Percentiles rank a stretch among this genome's conserved stretches.
Evolutionary conservation across 2,329 filamentous ascomycete genomes (phyloP).

Genomic region (Pseudophaeomoniella oleicola): DNA sequence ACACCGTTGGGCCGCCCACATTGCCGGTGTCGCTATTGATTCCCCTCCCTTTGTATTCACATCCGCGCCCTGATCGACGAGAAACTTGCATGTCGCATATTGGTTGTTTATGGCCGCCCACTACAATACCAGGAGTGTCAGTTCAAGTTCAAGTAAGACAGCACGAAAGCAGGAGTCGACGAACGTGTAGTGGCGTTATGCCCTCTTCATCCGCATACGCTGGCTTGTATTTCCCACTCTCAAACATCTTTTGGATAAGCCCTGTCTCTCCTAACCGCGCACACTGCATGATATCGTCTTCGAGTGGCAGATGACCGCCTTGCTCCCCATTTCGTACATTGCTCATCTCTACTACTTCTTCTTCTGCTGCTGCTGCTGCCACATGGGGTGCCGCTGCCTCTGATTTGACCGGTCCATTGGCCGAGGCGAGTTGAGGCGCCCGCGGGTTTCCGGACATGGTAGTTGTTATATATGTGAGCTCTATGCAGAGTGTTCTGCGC

Average conservation of each 20-base stretch:
- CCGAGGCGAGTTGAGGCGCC: too few relatives aligned
- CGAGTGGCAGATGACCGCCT: slow-evolving; percentile 28
- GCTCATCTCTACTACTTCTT: slow-evolving; percentile 11
- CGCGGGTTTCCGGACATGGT: too few relatives aligned
- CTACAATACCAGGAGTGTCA: slow-evolving; percentile 32
- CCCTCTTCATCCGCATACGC: slow-evolving; percentile 79
- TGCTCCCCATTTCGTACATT: slow-evolving; percentile 11
- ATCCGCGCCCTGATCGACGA: slow-evolving; percentile 72
- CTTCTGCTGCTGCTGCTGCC: too few relatives aligned
- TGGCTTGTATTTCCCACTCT: slow-evolving; percentile 65
- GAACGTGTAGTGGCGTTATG: slow-evolving; percentile 88
- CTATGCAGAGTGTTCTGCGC: too few relatives aligned
- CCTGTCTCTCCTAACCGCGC: slow-evolving; percentile 74
- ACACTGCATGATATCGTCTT: slow-evolving; percentile 90
- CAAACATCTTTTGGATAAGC: slow-evolving; percentile 80
- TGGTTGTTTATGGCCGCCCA: slow-evolving; percentile 99
- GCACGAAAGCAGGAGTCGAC: too few relatives aligned
- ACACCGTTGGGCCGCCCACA: slow-evolving; percentile 94
- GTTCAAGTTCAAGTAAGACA: too few relatives aligned
- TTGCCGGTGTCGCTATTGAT: slow-evolving; percentile 79
- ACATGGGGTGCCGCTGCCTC: too few relatives aligned
- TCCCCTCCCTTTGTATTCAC: slow-evolving; percentile 93
- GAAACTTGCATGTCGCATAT: slow-evolving; percentile 90
- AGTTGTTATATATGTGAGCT: too few relatives aligned
- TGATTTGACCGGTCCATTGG: too few relatives aligned